Percentiles rank a stretch among this genome's conserved stretches.
Evolutionary conservation across 257 asterid species (phyloP).

Genomic region (Rehmannia glutinosa): DNA sequence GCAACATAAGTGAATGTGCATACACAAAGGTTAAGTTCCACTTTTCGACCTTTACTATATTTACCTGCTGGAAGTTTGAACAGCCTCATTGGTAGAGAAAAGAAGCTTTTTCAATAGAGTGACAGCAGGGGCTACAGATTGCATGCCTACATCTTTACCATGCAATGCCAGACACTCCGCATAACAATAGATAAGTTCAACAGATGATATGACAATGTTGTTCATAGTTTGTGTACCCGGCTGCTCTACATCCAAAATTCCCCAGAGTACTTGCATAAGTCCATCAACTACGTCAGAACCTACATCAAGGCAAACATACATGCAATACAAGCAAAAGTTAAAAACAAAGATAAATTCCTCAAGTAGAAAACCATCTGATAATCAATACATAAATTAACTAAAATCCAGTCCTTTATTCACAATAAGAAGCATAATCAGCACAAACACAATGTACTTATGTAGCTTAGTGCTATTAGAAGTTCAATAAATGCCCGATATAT

Average conservation of each 20-base stretch:
- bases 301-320: conserved; percentile 29
- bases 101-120: conserved; percentile 70
- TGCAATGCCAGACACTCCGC: conserved; percentile 91
- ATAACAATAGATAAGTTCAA: conserved; percentile 86
- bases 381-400: not conserved
- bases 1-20: conserved; percentile 23
- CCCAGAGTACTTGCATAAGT: conserved; percentile 97
- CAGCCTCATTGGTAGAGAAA: conserved; percentile 85
- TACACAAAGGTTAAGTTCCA: conserved; percentile 6
- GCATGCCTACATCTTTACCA: conserved; percentile 58
- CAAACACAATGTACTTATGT: not conserved
- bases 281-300: conserved; percentile 95
- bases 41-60: not conserved
- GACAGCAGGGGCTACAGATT: conserved; percentile 85
- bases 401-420: not conserved
- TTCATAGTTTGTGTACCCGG: conserved; percentile 93
- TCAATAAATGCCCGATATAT: not conserved
- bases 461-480: not conserved
- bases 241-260: conserved; percentile 93
- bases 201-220: conserved; percentile 84
- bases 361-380: not conserved
- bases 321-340: not conserved
- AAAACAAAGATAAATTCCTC: not conserved
- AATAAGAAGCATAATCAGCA: not conserved
- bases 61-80: conserved; percentile 99